A percentile compares a stretch with the other conserved stretches of the same genome.
Evolutionary conservation across 2,329 filamentous ascomycete genomes (phyloP).

Genomic region (Zymoseptoria crescenta): DNA sequence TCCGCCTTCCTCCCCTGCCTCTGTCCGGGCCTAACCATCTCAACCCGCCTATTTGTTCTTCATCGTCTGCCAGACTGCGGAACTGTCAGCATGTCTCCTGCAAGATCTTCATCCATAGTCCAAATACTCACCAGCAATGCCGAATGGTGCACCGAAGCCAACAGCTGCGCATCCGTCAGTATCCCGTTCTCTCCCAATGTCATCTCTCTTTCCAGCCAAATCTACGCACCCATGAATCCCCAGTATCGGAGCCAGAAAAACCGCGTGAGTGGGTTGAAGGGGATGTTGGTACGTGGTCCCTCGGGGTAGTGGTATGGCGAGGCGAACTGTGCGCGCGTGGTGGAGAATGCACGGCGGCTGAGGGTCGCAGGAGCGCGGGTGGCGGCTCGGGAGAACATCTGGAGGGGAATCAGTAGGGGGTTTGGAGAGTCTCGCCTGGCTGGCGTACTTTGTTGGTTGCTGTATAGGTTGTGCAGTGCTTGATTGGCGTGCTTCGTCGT

Average conservation of each 20-base stretch:
- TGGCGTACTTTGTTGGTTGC: background rate
- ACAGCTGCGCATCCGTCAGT: slow-evolving; percentile 43
- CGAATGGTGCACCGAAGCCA: slow-evolving; percentile 54
- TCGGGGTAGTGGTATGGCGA: slow-evolving; percentile 98
- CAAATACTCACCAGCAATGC: slow-evolving; percentile 51
- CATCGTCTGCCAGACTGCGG: slow-evolving; percentile 58
- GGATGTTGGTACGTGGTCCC: slow-evolving; percentile 87
- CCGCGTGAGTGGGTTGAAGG: slow-evolving; percentile 90
- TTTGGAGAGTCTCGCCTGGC: background rate
- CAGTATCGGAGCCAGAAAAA: slow-evolving; percentile 80
- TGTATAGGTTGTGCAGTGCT: background rate
- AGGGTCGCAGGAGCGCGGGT: slow-evolving; percentile 44
- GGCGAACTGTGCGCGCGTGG: slow-evolving; percentile 73
- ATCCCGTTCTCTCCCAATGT: background rate
- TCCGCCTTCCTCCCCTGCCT: background rate
- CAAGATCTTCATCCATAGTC: background rate
- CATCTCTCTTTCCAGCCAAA: slow-evolving; percentile 3
- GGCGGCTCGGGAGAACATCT: slow-evolving; percentile 5
- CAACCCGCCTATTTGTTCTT: slow-evolving; percentile 45
- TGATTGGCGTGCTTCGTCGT: background rate
- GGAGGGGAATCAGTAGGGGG: background rate
- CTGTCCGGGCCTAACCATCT: slow-evolving; percentile 1
- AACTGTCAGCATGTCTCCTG: slow-evolving; percentile 4
- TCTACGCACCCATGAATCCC: slow-evolving; percentile 60
- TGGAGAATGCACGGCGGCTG: slow-evolving; percentile 88